Conservation (phyloP, 805 yeast species). For the Candida odintsovae region DNA sequence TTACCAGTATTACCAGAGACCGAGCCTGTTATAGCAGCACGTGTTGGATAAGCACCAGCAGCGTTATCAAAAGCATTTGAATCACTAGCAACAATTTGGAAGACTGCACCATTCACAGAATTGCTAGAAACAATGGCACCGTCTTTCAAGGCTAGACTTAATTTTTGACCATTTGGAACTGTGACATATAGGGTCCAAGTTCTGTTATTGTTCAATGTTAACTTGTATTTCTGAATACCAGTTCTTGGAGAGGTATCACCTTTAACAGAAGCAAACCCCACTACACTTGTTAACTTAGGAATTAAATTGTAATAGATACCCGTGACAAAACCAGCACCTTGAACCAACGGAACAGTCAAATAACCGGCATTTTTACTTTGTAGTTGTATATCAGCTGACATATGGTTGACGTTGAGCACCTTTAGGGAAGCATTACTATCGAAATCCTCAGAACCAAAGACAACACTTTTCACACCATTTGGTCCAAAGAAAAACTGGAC, state of each 20-base stretch:
- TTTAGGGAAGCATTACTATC: constrained; percentile 22
- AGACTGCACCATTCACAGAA: constrained; percentile 41
- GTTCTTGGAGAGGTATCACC: constrained; percentile 32
- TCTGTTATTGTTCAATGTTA: constrained; percentile 47
- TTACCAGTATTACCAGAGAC: constrained; percentile 32
- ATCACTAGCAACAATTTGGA: constrained; percentile 57
- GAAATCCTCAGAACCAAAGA: constrained; percentile 42
- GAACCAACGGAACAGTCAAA: constrained; percentile 56
- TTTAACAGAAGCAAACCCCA: constrained; percentile 54
- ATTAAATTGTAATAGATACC: constrained; percentile 49
- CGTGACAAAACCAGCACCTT: constrained; percentile 81
- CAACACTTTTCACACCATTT: constrained; percentile 55
- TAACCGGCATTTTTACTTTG: constrained; percentile 29
- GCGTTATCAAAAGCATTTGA: constrained; percentile 44
- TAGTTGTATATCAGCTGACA: constrained; percentile 28
- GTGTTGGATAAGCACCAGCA: constrained; percentile 57
- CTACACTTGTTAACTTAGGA: constrained; percentile 53
- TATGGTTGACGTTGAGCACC: constrained; percentile 26
- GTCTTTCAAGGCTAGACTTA: constrained; percentile 24
- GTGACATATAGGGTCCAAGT: constrained; percentile 67
- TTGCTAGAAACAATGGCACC: constrained; percentile 38
- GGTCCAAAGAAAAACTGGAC: constrained; percentile 65
- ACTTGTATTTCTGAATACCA: constrained; percentile 47
- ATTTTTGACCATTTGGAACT: constrained; percentile 34
- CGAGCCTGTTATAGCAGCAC: constrained; percentile 38